These are phyloP conservation scores for Pichia sp. DNA, from an alignment of 1,139 yeast species.

Conservation along the genomic window DNA sequence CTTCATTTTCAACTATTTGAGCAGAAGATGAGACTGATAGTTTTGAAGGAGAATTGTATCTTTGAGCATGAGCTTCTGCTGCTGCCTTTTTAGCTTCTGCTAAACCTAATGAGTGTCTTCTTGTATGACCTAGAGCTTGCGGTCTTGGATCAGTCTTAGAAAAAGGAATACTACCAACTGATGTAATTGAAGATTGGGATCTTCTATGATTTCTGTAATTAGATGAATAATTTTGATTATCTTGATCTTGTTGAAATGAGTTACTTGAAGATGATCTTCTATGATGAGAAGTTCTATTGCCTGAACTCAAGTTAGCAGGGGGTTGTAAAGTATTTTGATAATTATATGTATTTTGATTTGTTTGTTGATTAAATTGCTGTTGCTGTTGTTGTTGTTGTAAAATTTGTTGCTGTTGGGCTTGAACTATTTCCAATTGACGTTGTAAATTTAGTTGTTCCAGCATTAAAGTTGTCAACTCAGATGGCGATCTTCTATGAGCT, in stretches of 20 bases:
- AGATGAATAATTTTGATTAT: conserved; percentile 9
- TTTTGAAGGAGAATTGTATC: conserved; percentile 37
- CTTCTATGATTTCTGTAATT: conserved; percentile 26
- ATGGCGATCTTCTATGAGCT: conserved; percentile 91
- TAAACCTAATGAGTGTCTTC: conserved; percentile 89
- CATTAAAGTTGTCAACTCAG: conserved; percentile 92
- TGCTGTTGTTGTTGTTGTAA: conserved; percentile 30
- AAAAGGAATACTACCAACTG: conserved; percentile 23
- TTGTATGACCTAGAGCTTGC: conserved; percentile 57
- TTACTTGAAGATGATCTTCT: conserved; percentile 27
- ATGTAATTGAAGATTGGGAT: conserved; percentile 28
- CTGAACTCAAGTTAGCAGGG: conserved; percentile 16
- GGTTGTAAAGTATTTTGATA: conserved; percentile 26
- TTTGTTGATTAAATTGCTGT: conserved; percentile 22
- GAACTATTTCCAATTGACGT: conserved; percentile 85
- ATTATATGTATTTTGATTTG: conserved; percentile 15
- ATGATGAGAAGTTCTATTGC: conserved; percentile 18
- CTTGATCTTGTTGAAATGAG: conserved; percentile 17
- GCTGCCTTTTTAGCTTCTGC: conserved; percentile 98
- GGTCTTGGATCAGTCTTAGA: conserved; percentile 22
- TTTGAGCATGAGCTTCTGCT: conserved; percentile 73
- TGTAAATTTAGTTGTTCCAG: conserved; percentile 89
- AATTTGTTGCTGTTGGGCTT: conserved; percentile 86
- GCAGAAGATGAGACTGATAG: conserved; percentile 26
- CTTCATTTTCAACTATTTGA: conserved; percentile 11